Conservation (phyloP, 768 basidiomycete genomes). For the Psilocybe subaeruginosa region DNA sequence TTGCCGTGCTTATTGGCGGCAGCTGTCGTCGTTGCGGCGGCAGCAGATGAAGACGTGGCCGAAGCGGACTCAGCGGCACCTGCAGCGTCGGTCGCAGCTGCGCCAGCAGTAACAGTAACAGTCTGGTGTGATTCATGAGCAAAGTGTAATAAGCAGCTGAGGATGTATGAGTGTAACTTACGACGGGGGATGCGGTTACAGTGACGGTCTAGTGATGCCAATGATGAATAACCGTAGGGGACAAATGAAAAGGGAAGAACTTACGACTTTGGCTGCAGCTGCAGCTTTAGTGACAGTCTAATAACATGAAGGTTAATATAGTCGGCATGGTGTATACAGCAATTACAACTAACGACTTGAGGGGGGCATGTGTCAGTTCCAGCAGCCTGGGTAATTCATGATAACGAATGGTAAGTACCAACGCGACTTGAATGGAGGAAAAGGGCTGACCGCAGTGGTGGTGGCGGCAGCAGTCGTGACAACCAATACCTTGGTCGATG, state of each 20-base stretch:
- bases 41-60: neutral
- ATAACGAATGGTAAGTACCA: neutral
- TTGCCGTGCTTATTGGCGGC: neutral
- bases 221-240: too few relatives aligned
- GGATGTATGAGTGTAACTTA: neutral
- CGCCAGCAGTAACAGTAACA: neutral
- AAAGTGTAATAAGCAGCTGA: neutral
- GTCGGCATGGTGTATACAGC: too few relatives aligned
- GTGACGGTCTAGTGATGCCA: neutral
- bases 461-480: neutral
- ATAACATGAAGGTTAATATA: neutral
- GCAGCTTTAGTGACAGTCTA: neutral
- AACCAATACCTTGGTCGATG: too few relatives aligned
- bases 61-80: neutral
- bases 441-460: neutral
- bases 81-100: neutral
- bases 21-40: neutral
- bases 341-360: neutral
- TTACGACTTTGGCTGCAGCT: neutral
- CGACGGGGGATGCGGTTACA: neutral
- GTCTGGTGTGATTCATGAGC: neutral
- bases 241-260: too few relatives aligned
- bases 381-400: neutral
- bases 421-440: too few relatives aligned
- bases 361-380: neutral